Evolutionary conservation across 495 filamentous ascomycete species (phyloP), one percentile per base, ranked within the genome.

Genomic region (Hypomontagnella monticulosa): DNA sequence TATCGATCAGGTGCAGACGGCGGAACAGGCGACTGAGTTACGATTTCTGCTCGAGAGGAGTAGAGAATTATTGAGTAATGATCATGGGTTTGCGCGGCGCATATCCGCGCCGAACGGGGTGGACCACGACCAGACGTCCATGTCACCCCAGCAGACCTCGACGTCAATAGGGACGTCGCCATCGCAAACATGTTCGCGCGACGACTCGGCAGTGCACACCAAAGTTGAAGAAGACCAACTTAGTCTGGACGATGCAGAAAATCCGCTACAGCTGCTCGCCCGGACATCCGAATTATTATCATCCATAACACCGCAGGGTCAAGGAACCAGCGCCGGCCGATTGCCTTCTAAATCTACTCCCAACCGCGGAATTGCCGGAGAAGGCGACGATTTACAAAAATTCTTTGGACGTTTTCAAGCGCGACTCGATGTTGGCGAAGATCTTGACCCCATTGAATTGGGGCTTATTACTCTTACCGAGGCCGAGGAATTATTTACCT

Each of bases 231-330:
- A 83, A 11, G 84, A 87, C 16, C 76, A 79, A 36, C 78, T 90
- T 10, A 83, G 85, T 19, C 70, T 91, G 4, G 88, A 90, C 60
- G 88, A 91, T 75, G 88, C 88, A 14, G 89, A 91, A 65, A 91
- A 91, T 58, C 89, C 89, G 0, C 74, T 91, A 8, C 88, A 91
- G 67, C 73, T 91, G 1, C 81, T 91, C 16, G 89, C 89, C 2
- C 79, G 88, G 15, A 88, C 89, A 0, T 90, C 88, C 4, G 88
- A 91, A 71, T 78, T 90, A 33, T 84, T 88, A 49, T 77, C 87
- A 7, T 85, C 84, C 3, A 83, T 85, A 30, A 75, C 76, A 30
- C 60, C 75, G 0, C 62, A 69, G 18, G 19, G 11, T 18, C 56
- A 63, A 44, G 49, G 60, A 16, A 32, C 61, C 11, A 46, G 60